These are phyloP conservation scores for Wickerhamiella galacta DNA, from an alignment of 805 yeast genomes.

Conservation along the genomic window DNA sequence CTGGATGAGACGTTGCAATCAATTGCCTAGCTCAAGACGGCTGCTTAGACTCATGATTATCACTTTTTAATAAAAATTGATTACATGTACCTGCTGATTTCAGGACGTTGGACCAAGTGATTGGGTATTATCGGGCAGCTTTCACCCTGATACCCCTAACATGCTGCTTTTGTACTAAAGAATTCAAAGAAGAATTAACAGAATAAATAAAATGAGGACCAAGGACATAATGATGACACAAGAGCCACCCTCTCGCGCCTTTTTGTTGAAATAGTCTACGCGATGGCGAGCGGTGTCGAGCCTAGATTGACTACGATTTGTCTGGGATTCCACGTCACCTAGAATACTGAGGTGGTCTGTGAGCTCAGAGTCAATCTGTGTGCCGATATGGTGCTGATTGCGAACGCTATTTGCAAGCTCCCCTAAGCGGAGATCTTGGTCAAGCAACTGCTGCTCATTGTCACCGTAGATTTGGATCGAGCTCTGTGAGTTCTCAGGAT, in stretches of 20 bases:
- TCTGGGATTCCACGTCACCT: conserved; percentile 24
- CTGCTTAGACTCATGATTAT: too few species aligned
- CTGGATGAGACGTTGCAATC: conserved; percentile 21
- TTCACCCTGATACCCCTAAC: too few species aligned
- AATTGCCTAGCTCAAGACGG: background rate
- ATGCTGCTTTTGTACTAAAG: too few species aligned
- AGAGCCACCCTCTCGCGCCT: conserved; percentile 25
- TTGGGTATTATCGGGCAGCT: too few species aligned
- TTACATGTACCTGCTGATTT: too few species aligned
- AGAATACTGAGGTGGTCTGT: conserved; percentile 22
- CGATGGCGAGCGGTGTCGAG: conserved; percentile 22
- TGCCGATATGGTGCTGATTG: conserved; percentile 24
- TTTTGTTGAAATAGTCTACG: conserved; percentile 22
- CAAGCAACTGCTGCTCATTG: conserved; percentile 17
- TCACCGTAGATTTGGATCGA: conserved; percentile 7
- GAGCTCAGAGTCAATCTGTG: conserved; percentile 25
- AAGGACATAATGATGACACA: conserved; percentile 21
- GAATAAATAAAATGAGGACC: conserved; percentile 16
- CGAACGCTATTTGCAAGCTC: conserved; percentile 22
- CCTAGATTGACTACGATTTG: conserved; percentile 22
- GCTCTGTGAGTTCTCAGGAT: conserved; percentile 1
- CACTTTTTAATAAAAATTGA: too few species aligned
- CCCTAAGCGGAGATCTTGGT: conserved; percentile 26
- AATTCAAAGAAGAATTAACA: conserved; percentile 19
- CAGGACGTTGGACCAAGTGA: too few species aligned